Evolutionary conservation across 805 yeast genomes (phyloP).

Genomic region (Debaryomyces hansenii): DNA sequence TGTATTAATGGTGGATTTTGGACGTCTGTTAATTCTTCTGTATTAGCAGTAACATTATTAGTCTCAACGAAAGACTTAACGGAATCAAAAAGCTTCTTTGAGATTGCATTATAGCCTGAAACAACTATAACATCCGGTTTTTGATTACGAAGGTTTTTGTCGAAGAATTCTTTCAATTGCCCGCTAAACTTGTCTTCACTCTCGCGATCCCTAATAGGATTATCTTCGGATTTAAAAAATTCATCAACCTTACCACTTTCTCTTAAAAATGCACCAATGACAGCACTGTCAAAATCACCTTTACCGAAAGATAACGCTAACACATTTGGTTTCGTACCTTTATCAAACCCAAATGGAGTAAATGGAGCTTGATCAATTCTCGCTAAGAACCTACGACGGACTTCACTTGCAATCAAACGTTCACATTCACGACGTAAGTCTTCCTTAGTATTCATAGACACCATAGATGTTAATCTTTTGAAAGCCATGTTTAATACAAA

Average conservation of each 20-base stretch:
- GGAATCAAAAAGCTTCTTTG: constrained; percentile 60
- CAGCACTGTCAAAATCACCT: constrained; percentile 83
- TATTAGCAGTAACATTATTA: constrained; percentile 53
- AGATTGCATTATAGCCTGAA: constrained; percentile 79
- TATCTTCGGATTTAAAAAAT: constrained; percentile 73
- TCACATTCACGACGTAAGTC: constrained; percentile 76
- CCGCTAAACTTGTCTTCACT: constrained; percentile 49
- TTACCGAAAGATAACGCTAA: constrained; percentile 82
- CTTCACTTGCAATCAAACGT: constrained; percentile 62
- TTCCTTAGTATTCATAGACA: constrained; percentile 78
- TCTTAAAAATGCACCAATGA: constrained; percentile 75
- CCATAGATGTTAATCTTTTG: constrained; percentile 62
- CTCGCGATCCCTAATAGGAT: constrained; percentile 52
- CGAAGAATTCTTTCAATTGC: constrained; percentile 66
- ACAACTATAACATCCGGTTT: constrained; percentile 88
- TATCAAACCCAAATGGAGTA: constrained; percentile 72
- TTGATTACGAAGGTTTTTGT: constrained; percentile 50
- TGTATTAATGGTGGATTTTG: constrained; percentile 57
- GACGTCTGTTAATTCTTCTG: constrained; percentile 40
- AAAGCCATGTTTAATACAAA: constrained; percentile 66
- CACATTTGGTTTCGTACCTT: constrained; percentile 84
- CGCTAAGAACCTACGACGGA: constrained; percentile 66
- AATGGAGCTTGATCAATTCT: constrained; percentile 92
- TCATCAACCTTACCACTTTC: constrained; percentile 80
- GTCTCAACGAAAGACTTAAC: constrained; percentile 56